phyloP scores from a whole-genome alignment of 2,329 filamentous ascomycete genomes.

The Knufia petricola region DNA sequence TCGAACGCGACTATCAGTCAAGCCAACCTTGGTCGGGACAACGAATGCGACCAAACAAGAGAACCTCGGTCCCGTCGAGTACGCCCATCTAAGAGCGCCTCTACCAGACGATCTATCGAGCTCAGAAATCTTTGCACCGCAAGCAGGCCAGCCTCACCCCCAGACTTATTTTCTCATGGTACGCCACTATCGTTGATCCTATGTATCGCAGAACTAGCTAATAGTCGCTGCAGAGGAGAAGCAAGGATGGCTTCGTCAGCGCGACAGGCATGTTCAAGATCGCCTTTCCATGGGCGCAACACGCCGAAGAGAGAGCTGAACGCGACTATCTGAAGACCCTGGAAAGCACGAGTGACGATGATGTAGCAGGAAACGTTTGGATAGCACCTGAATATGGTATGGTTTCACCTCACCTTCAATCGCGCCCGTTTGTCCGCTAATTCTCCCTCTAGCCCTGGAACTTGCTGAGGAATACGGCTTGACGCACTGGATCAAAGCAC shows the following conservation, averaged over 20 bases:
- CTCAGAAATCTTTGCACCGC: constrained; percentile 84
- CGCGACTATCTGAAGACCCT: constrained; percentile 73
- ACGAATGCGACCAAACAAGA: constrained; percentile 62
- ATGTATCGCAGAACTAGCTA: constrained; percentile 2
- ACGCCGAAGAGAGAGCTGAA: constrained; percentile 49
- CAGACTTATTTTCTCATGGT: constrained; percentile 95
- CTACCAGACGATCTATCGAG: constrained; percentile 77
- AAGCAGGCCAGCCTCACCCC: constrained; percentile 51
- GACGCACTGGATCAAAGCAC: constrained; percentile 76
- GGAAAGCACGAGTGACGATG: constrained; percentile 65
- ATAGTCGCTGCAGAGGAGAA: constrained; percentile 43
- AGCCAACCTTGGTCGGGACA: constrained; percentile 62
- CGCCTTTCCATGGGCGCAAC: constrained; percentile 55
- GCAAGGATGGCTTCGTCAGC: constrained; percentile 56
- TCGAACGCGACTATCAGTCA: constrained; percentile 80
- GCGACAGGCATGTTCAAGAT: constrained; percentile 64
- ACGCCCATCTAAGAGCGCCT: constrained; percentile 87
- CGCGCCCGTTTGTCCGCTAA: constrained; percentile 6
- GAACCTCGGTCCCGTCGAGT: constrained; percentile 79
- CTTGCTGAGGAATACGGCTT: constrained; percentile 84
- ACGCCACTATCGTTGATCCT: constrained; percentile 24
- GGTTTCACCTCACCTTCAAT: constrained; percentile 13
- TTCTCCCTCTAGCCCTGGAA: constrained; percentile 56
- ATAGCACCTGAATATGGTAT: constrained; percentile 67
- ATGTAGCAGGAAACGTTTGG: constrained; percentile 96